Base-by-base conservation (phyloP, 139 green algal species). In the Picochlorum sp. region DNA sequence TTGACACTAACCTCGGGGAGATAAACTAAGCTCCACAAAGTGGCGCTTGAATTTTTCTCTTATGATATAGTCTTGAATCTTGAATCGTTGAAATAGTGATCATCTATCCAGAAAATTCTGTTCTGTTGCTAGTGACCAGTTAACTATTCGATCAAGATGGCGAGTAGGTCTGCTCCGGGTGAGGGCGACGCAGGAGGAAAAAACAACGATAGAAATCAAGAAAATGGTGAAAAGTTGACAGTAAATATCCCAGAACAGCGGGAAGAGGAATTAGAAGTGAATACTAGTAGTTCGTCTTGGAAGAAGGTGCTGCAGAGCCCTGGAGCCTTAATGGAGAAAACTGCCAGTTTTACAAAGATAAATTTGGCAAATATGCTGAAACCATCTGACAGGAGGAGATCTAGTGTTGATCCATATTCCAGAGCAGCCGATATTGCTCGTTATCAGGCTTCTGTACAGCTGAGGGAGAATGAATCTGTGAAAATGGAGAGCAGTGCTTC, bases 401-500 rank as follows among this genome's bases (percentile, higher is more conserved):
- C 44, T 25, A 64, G 59, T 33, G 66, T 73, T 3, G 53, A 73
- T 30, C 66, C 66, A 8, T 36, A 56, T 5, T 18, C 10, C 7
- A 52, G 40, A 1, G 66, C 66, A 26, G 66, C 66, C 1, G 33
- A 25, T 5, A 50, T 62, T 28, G 66, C 59, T 22, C 47, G 33
- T 18, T 68, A 68, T 33, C 28, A 28, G 14, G 50, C 52, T 31
- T 36, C n/a, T 1, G 4, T 50, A 33, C 7, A 61, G 25, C 9
- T 66, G 47, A 35, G 40, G 12, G 37, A 64, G 55, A 24, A 10
- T 53, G n/a, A n/a, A n/a, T n/a, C n/a, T n/a, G 39, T 0, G 22
- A 47, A 47, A n/a, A 47, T 26, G 10, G 39, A 7, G 10, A 47
- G 39, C 20, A 47, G 14, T 14, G 16, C 3, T 32, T 22, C n/a